Percentiles rank a stretch among this genome's conserved stretches.
Evolutionary conservation across 2,329 filamentous ascomycete genomes (phyloP).

Genomic region (Fusarium cicatricum): DNA sequence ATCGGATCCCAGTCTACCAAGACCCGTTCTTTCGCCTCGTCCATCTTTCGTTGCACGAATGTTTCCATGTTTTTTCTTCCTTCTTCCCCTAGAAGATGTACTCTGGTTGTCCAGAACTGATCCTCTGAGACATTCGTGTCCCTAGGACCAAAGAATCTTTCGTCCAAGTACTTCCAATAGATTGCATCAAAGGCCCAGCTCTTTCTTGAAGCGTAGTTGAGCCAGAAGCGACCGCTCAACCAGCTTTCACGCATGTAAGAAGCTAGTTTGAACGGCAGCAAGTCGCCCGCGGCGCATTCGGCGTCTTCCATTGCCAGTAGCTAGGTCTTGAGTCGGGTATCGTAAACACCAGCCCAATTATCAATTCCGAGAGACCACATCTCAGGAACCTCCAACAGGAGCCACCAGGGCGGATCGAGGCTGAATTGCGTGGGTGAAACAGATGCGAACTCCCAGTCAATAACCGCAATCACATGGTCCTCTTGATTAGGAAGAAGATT

Average conservation of each 20-base stretch:
- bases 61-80: conserved; percentile 42
- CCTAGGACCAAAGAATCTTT: conserved; percentile 42
- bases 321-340: conserved; percentile 44
- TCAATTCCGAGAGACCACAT: conserved; percentile 43
- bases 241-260: conserved; percentile 48
- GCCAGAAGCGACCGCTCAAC: conserved; percentile 44
- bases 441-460: conserved; percentile 55
- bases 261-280: conserved; percentile 37
- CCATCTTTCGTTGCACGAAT: conserved; percentile 45
- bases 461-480: conserved; percentile 43
- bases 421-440: conserved; percentile 45
- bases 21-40: conserved; percentile 37
- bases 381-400: conserved; percentile 43
- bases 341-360: conserved; percentile 44
- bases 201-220: conserved; percentile 47
- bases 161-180: conserved; percentile 49
- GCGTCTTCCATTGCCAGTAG: conserved; percentile 41
- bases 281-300: not conserved
- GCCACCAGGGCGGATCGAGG: conserved; percentile 52
- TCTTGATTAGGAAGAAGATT: conserved; percentile 47
- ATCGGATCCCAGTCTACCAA: conserved; percentile 43
- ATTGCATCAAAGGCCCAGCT: conserved; percentile 50
- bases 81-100: conserved; percentile 39
- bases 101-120: conserved; percentile 42
- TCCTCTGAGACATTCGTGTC: conserved; percentile 15